Evolutionary conservation across 768 basidiomycete species (phyloP).

Genomic region (Collybia sordida): DNA sequence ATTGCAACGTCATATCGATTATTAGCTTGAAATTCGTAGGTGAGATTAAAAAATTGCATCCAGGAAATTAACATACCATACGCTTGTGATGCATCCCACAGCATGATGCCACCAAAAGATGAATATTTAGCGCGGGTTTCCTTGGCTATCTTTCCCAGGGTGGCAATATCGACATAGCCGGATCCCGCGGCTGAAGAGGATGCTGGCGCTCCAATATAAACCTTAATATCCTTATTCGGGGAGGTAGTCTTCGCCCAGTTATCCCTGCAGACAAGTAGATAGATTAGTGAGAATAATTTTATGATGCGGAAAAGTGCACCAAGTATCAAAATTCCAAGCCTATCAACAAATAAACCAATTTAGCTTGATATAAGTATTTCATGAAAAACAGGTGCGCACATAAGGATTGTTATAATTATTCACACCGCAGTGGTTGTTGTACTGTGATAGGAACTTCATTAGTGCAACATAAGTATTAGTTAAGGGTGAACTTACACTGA

Average conservation of each 20-base stretch:
- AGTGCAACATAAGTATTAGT: background rate
- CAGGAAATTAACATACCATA: conserved; percentile 40
- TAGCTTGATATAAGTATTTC: conserved; percentile 4
- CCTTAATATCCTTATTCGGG: conserved; percentile 57
- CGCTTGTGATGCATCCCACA: conserved; percentile 50
- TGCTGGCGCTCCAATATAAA: conserved; percentile 66
- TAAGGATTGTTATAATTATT: conserved; percentile 59
- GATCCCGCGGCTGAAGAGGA: conserved; percentile 52
- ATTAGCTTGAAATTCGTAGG: conserved; percentile 38
- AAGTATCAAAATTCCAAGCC: conserved; percentile 64
- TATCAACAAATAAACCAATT: conserved; percentile 25
- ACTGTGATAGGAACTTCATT: conserved; percentile 19
- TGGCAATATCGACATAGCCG: conserved; percentile 51
- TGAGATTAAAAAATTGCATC: background rate
- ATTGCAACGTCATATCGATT: conserved; percentile 58
- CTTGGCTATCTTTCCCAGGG: conserved; percentile 44
- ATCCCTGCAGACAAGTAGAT: conserved; percentile 40
- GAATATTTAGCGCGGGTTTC: conserved; percentile 56
- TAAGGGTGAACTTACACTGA: conserved; percentile 7
- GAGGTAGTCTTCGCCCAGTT: conserved; percentile 60
- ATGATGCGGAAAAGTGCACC: conserved; percentile 29
- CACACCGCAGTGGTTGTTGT: conserved; percentile 24
- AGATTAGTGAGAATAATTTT: background rate
- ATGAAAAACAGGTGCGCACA: conserved; percentile 15
- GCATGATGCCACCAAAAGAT: conserved; percentile 64